Base-by-base conservation (phyloP, 176 grass and related monocot genomes). In the Otatea glauca region DNA sequence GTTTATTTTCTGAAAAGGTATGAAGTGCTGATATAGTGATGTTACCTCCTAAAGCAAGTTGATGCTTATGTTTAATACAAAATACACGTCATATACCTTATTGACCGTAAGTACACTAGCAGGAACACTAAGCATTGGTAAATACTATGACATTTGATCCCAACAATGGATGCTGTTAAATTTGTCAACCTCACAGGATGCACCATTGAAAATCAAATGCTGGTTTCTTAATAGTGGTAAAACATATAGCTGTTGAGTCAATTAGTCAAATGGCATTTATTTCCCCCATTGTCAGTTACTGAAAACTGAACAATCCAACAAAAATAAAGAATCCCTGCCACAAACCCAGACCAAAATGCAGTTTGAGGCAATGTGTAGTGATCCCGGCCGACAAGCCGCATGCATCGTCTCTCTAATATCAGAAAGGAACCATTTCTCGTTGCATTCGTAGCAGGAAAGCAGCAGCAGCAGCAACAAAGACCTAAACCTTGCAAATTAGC, bases 401-500 rank as follows among this genome's bases (percentile, higher is more conserved):
- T 25, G 47, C 53, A 72, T 12, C 66, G 18, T 42, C 21, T 51
- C 13, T 50, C 39, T 8, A 44, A 25, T 72, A 74, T 49, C 56
- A 27, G 42, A 75, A 59, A 62, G 4, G 25, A 62, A 37, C 44
- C 56, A 43, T 74, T 84, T 68, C 53, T 42, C 17, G 5, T 74
- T 42, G 29, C 76, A 68, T 61, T 76, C 10, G 14, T 84, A 65
- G 62, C 60, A 60, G 20, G 76, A 68, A 48, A 49, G 60, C 69
- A 85, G 72, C 81, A 81, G 72, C 81, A 74, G 16, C 70, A 89
- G 45, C 56, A 80, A 41, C 12, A 68, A 80, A 20, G n/a, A 69
- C 29, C 45, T 16, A 41, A 70, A 32, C 32, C 25, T 54, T 53
- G 72, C 65, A 78, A 74, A 56, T 58, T 65, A 63, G 37, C 23